Evolutionary conservation across 83 land plant species (phyloP), one percentile per base, ranked within the genome.

Genomic region (Diphasiastrum complanatum): DNA sequence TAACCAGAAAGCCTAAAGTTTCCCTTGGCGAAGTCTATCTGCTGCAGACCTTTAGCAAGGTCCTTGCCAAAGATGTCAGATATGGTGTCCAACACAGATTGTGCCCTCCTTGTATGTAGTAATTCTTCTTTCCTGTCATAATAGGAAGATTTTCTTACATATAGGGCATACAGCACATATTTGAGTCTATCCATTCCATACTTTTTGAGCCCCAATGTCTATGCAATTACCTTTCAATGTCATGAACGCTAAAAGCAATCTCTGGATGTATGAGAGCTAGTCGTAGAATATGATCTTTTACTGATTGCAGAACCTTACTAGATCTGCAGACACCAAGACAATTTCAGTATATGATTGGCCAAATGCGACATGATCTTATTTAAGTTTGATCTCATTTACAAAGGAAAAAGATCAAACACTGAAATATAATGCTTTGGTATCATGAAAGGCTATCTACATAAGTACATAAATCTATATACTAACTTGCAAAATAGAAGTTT

Each of bases 401-500:
- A 14, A 41, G 18, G n/a, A 41, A 14, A 14, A 41, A 0, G 12
- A 41, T 41, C n/a, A 1, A 41, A 18, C 45, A 14, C n/a, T 14
- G 12, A 18, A 14, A 0, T 41, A 14, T 41, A 41, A 41, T 41
- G 41, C 8, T 28, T 55, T 2, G 1, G 31, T 6, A 12, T 19
- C n/a, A 2, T 24, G 33, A 5, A 29, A 18, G 31, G 26, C 47
- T 36, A 63, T 64, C 20, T 55, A 62, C 64, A 65, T 29, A 16
- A 10, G 5, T 5, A 38, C 22, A 64, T 3, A 16, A 51, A 48
- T 5, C 36, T 65, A 48, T 32, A 29, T 20, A 68, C 37, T 35
- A 53, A 83, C 98, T 91, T 92, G 60, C 80, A 69, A 31, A 70
- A 67, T 61, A 95, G 65, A 40, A 68, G 72, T 64, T 80, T 89